phyloP scores from a whole-genome alignment of 2,329 filamentous ascomycete genomes.

The Laburnicola sp. region DNA sequence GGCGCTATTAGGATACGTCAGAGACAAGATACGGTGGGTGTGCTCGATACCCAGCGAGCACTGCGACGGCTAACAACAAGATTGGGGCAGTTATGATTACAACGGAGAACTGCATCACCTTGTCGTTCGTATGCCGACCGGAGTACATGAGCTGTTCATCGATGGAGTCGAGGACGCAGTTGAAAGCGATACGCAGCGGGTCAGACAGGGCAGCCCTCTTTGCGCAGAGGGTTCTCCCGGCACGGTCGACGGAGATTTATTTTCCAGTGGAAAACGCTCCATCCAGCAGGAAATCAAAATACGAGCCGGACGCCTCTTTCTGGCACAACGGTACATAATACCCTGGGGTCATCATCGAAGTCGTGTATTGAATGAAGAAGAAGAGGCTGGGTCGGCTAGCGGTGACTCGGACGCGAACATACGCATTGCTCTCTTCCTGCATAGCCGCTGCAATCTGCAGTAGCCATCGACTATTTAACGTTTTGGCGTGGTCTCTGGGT shows the following conservation, averaged over 20 bases:
- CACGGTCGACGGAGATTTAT: slow-evolving; percentile 21
- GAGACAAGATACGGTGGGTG: not conserved
- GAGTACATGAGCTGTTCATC: no score
- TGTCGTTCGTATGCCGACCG: no score
- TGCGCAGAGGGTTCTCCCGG: slow-evolving; percentile 23
- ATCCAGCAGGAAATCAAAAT: slow-evolving; percentile 19
- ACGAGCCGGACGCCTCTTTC: slow-evolving; percentile 28
- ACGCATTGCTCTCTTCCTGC: no score
- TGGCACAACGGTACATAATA: slow-evolving; percentile 25
- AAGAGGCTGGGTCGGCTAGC: slow-evolving; percentile 18
- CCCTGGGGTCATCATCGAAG: slow-evolving; percentile 27
- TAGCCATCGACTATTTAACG: no score
- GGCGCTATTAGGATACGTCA: not conserved
- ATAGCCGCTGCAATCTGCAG: no score
- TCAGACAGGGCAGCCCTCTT: slow-evolving; percentile 19
- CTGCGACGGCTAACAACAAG: not conserved
- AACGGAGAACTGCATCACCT: no score
- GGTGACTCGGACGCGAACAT: no score
- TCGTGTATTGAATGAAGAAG: slow-evolving; percentile 24
- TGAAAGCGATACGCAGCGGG: slow-evolving; percentile 24
- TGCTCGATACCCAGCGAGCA: not conserved
- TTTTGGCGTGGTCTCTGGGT: not conserved
- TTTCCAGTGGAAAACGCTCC: slow-evolving; percentile 11
- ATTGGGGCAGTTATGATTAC: no score
- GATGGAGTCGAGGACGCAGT: slow-evolving; percentile 27